phyloP scores from a whole-genome alignment of 176 grass and related monocot species.

The Otatea glauca region DNA sequence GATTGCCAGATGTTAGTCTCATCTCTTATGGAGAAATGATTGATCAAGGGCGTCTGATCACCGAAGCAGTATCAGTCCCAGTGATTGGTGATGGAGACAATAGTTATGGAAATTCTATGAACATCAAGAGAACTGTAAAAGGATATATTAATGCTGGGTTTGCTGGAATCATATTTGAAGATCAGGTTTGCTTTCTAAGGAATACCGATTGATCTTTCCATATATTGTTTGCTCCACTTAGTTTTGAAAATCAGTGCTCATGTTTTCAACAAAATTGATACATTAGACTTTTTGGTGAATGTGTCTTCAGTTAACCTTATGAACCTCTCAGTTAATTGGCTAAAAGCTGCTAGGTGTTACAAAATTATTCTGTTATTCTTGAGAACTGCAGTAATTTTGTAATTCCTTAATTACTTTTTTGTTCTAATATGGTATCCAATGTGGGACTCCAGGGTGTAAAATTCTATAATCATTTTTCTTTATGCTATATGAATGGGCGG shows the following conservation, averaged over 20 bases:
- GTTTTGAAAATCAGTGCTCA: neutral
- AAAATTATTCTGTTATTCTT: neutral
- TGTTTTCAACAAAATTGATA: neutral
- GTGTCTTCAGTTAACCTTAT: slow-evolving; percentile 3
- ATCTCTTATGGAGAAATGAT: slow-evolving; percentile 95
- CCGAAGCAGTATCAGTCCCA: too few relatives aligned
- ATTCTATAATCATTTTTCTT: neutral
- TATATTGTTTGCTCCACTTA: neutral
- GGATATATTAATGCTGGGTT: slow-evolving; percentile 95
- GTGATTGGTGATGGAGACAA: slow-evolving; percentile 94
- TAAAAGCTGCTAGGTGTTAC: neutral
- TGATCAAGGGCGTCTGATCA: slow-evolving; percentile 80
- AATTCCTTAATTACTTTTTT: neutral
- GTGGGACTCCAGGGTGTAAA: neutral
- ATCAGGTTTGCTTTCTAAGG: slow-evolving; percentile 59
- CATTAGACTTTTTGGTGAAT: neutral
- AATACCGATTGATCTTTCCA: slow-evolving; percentile 12
- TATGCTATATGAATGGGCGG: neutral
- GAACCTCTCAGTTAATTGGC: neutral
- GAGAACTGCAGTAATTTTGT: neutral
- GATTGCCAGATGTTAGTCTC: slow-evolving; percentile 88
- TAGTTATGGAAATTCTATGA: slow-evolving; percentile 96
- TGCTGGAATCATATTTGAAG: slow-evolving; percentile 96
- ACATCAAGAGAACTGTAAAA: slow-evolving; percentile 95
- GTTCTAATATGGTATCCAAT: neutral